Conservation (phyloP, 148 eudicot genomes). For the Camellia japonica region DNA sequence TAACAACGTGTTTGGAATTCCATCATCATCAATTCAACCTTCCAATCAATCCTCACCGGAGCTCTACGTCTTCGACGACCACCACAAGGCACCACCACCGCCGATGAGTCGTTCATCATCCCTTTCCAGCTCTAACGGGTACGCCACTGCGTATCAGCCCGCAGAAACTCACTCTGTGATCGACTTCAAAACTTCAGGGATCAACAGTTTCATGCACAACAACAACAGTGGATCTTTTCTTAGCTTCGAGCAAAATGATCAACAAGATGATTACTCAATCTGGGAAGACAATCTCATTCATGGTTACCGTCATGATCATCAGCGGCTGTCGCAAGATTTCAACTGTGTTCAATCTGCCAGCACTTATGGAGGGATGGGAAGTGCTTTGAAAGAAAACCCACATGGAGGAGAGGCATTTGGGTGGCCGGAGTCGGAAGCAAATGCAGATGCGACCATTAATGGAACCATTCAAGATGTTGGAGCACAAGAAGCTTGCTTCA, state of each 20-base stretch:
- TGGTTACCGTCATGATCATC: too few species aligned
- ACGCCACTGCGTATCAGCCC: conserved; percentile 1
- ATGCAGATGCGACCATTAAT: background rate
- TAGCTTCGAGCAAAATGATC: conserved; percentile 18
- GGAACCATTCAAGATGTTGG: conserved; percentile 24
- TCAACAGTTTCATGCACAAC: conserved; percentile 2
- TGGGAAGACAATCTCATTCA: too few species aligned
- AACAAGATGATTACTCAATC: background rate
- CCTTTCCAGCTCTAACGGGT: conserved; percentile 12
- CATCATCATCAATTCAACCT: conserved; percentile 25
- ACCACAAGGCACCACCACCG: background rate
- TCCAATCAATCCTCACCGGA: conserved; percentile 35
- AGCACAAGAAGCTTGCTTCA: conserved; percentile 43
- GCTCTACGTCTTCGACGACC: conserved; percentile 22
- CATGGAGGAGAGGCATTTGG: conserved; percentile 7
- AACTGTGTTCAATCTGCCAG: conserved; percentile 17
- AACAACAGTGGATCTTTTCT: conserved; percentile 14
- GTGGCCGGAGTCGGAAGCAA: conserved; percentile 5
- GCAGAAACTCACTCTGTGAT: conserved; percentile 11
- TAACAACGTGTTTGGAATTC: conserved; percentile 32
- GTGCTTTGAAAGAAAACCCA: background rate
- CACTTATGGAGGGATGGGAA: background rate
- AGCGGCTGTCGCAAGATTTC: background rate
- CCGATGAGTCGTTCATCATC: conserved; percentile 11
- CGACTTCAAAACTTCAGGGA: conserved; percentile 13